A percentile compares a stretch with the other conserved stretches of the same genome.
phyloP scores from a whole-genome alignment of 306 rosid species.

The Rosa chinensis region DNA sequence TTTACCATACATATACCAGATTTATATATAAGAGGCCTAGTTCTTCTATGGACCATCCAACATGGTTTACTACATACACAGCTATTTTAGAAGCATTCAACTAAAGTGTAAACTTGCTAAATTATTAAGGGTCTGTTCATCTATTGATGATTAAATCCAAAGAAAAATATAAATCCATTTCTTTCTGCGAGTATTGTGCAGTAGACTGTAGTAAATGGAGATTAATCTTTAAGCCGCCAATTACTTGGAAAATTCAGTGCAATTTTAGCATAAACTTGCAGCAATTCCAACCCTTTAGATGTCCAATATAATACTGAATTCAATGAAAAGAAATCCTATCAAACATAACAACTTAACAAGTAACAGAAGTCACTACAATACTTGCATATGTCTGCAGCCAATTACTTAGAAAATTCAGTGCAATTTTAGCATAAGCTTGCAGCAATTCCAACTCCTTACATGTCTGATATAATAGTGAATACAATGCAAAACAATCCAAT shows the following conservation, averaged over 20 bases:
- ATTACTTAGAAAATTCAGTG: no score
- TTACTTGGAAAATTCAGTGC: no score
- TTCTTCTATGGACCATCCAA: not conserved
- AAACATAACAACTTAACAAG: not conserved
- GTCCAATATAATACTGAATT: not conserved
- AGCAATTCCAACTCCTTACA: no score
- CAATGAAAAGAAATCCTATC: not conserved
- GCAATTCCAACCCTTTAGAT: not conserved
- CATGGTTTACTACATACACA: not conserved
- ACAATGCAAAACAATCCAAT: not conserved
- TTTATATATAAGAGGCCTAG: not conserved
- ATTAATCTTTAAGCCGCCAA: no score
- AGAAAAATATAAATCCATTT: no score
- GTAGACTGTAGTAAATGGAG: no score
- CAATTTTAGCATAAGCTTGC: not conserved
- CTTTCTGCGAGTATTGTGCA: no score
- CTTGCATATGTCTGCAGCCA: no score
- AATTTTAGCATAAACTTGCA: not conserved
- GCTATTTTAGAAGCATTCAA: not conserved
- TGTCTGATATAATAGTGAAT: not conserved
- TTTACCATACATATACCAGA: not conserved
- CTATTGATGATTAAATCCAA: no score
- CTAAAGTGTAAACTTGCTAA: no score
- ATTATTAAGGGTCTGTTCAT: no score
- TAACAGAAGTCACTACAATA: not conserved